Evolutionary conservation across 345 rosid species (phyloP), one percentile per base, ranked within the genome.

Genomic region (Atalantia buxifolia): DNA sequence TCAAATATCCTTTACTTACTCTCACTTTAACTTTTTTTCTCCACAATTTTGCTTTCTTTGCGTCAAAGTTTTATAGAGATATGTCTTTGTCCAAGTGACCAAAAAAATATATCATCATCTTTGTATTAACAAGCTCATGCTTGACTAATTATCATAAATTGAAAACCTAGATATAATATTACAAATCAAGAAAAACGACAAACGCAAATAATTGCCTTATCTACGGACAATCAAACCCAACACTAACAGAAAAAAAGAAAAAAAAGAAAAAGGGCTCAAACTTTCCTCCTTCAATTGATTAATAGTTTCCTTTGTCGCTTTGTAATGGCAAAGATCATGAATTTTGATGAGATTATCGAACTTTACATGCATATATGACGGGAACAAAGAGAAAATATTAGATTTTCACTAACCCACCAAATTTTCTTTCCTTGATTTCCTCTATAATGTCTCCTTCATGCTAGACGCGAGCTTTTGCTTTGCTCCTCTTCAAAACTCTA

Each of bases 171-270:
- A 71, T 50, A 79, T 35, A 35, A 81, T 61, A 69, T 57, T 74
- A 74, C 84, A 82, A 74, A 69, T 25, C 76, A 31, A n/a, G 71
- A 48, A 82, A 80, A 45, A 79, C 57, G 86, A 83, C 89, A 84
- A 86, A 80, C 82, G 81, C 81, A 86, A 72, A 83, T 84, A 83
- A 83, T 84, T 83, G 83, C 85, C 53, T 79, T 77, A 80, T 87
- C 84, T 71, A 57, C 62, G 76, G 79, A 80, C 76, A 82, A 71
- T 65, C 75, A 83, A 78, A 74, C 53, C 72, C 63, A 79, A 60
- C 75, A 76, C 66, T 50, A 40, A 12, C 53, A 76, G 19, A n/a
- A 25, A 8, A 55, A 30, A 56, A 75, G 2, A 27, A 8, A 7
- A 36, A 67, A 18, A 22, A 31, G 4, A 31, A 36, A 36, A 7